Conservation (phyloP, 2,329 filamentous ascomycete genomes). For the Eutypa lata region DNA sequence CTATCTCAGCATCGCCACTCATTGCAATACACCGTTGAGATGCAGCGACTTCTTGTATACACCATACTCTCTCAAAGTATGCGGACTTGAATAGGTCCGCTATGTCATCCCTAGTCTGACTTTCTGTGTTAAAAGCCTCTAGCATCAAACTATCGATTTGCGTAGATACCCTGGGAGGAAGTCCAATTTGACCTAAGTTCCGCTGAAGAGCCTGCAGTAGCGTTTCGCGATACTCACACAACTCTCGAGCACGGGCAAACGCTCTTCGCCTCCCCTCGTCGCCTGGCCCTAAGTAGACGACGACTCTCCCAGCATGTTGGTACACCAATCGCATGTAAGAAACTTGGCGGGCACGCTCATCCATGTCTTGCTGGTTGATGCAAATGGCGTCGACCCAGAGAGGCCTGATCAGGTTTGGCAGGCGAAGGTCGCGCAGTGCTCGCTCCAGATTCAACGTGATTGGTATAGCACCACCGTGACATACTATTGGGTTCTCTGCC, state of each 20-base stretch:
- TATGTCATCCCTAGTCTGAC: neutral
- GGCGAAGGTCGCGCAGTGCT: neutral
- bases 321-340: neutral
- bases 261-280: neutral
- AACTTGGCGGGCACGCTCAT: neutral
- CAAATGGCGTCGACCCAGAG: neutral
- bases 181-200: neutral
- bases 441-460: neutral
- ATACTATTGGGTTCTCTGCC: neutral
- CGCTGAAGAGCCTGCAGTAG: neutral
- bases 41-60: neutral
- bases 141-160: neutral
- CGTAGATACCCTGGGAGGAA: neutral
- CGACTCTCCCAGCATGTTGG: neutral
- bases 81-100: neutral
- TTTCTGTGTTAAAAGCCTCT: neutral
- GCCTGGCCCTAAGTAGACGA: neutral
- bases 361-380: neutral
- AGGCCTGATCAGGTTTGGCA: neutral
- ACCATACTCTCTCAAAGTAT: neutral
- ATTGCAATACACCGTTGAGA: too few relatives aligned
- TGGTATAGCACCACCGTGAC: neutral
- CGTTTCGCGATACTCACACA: neutral
- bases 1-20: neutral
- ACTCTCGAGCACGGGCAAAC: neutral